These are phyloP conservation scores for Psilocybe azurescens DNA, from an alignment of 768 basidiomycete species.

Conservation along the genomic window DNA sequence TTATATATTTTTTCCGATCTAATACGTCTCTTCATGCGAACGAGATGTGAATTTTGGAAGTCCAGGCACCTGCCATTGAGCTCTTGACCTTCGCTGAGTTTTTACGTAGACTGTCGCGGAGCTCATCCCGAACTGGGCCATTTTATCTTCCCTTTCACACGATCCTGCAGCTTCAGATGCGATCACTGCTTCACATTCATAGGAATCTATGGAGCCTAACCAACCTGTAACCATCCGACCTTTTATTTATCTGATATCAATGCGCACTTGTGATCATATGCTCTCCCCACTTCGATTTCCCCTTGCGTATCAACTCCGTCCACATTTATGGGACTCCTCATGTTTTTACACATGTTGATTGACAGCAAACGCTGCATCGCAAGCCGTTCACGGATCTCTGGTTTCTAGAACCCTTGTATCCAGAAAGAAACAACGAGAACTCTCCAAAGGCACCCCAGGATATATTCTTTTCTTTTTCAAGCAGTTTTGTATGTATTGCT, in stretches of 20 bases:
- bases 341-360: conserved; percentile 47
- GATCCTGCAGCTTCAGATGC: conserved; percentile 14
- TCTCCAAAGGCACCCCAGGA: conserved; percentile 17
- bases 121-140: conserved; percentile 40
- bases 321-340: conserved; percentile 32
- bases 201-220: conserved; percentile 6
- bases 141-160: conserved; percentile 39
- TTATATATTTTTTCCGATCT: conserved; percentile 55
- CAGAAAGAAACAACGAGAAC: conserved; percentile 1
- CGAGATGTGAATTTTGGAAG: conserved; percentile 48
- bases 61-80: conserved; percentile 49
- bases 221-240: conserved; percentile 9
- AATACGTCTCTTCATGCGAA: conserved; percentile 37
- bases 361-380: background rate
- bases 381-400: conserved; percentile 10
- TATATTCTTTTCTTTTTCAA: conserved; percentile 10
- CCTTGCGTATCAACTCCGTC: conserved; percentile 8
- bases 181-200: background rate
- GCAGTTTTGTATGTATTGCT: conserved; percentile 4
- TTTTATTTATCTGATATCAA: conserved; percentile 11
- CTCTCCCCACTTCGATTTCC: conserved; percentile 14
- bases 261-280: conserved; percentile 9
- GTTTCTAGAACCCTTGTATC: conserved; percentile 18
- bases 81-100: conserved; percentile 45
- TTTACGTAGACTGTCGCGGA: conserved; percentile 50